Percentiles rank a stretch among this genome's conserved stretches.
These are phyloP conservation scores for Peronospora tabacina DNA, from an alignment of 352 stramenopile species.

Conservation along the genomic window DNA sequence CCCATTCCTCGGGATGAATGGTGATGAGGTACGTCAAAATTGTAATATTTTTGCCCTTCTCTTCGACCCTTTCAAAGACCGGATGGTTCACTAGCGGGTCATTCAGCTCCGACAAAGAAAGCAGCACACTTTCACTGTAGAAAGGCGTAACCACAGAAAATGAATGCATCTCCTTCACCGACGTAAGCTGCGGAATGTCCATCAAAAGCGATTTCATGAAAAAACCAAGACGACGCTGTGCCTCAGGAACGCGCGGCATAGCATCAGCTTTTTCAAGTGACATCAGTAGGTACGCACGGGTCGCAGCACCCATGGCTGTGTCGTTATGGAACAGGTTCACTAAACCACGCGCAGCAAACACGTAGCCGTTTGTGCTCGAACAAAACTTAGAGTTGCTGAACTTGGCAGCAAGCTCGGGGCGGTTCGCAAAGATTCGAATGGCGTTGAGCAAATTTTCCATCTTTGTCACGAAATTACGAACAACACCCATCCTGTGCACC, in stretches of 20 bases:
- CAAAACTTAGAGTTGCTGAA: slow-evolving; percentile 73
- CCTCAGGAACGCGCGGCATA: slow-evolving; percentile 63
- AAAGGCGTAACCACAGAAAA: slow-evolving; percentile 78
- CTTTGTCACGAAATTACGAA: slow-evolving; percentile 70
- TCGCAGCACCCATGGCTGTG: slow-evolving; percentile 68
- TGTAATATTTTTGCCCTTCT: slow-evolving; percentile 71
- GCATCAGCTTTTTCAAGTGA: slow-evolving; percentile 60
- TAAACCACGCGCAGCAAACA: slow-evolving; percentile 61
- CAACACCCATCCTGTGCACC: slow-evolving; percentile 64
- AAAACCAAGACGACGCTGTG: slow-evolving; percentile 67
- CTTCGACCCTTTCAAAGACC: slow-evolving; percentile 64
- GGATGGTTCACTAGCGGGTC: slow-evolving; percentile 62
- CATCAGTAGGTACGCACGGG: slow-evolving; percentile 59
- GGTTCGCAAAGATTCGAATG: slow-evolving; percentile 45
- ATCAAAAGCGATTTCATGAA: slow-evolving; percentile 78
- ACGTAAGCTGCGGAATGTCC: slow-evolving; percentile 62
- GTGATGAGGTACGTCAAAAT: slow-evolving; percentile 78
- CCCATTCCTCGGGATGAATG: slow-evolving; percentile 70
- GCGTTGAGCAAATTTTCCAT: slow-evolving; percentile 62
- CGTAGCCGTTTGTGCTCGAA: slow-evolving; percentile 66
- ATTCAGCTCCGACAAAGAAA: slow-evolving; percentile 58
- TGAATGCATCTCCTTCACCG: slow-evolving; percentile 76
- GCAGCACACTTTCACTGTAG: slow-evolving; percentile 65
- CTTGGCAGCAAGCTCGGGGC: slow-evolving; percentile 48
- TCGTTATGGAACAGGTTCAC: slow-evolving; percentile 76